These are phyloP conservation scores for Leccinum boreale DNA, from an alignment of 768 basidiomycete genomes.

Conservation along the genomic window DNA sequence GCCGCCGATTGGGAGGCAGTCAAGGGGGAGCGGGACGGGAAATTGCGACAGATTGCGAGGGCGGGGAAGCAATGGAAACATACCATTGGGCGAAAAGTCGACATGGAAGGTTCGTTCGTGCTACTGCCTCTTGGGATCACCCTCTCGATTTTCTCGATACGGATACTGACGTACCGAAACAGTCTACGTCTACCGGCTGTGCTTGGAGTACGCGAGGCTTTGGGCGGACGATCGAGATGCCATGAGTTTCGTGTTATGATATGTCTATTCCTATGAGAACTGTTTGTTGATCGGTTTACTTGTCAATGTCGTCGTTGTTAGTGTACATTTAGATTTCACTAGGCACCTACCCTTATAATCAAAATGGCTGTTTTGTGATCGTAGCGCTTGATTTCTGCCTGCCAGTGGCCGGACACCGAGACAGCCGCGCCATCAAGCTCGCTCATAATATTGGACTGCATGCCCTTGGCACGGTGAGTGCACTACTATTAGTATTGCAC, in stretches of 20 bases:
- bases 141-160: background rate
- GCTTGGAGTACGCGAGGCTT: constrained; percentile 84
- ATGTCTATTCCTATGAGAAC: background rate
- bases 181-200: constrained; percentile 87
- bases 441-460: too few species aligned
- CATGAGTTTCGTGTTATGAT: constrained; percentile 43
- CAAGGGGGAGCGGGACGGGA: constrained; percentile 61
- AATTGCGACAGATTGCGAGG: constrained; percentile 77
- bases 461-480: too few species aligned
- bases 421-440: too few species aligned
- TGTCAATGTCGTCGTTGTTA: background rate
- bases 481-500: too few species aligned
- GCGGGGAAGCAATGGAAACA: constrained; percentile 94
- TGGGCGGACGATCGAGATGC: constrained; percentile 81
- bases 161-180: background rate
- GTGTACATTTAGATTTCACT: too few species aligned
- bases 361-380: too few species aligned
- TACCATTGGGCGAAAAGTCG: constrained; percentile 74
- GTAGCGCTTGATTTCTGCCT: too few species aligned
- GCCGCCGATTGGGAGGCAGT: constrained; percentile 32
- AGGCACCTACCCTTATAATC: too few species aligned
- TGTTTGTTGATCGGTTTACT: background rate
- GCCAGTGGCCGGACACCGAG: too few species aligned
- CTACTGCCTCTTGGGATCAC: background rate
- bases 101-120: constrained; percentile 81